Percentiles rank a stretch among this genome's conserved stretches.
Evolutionary conservation across 2,329 filamentous ascomycete genomes (phyloP).

Genomic region (Botrytis deweyae): DNA sequence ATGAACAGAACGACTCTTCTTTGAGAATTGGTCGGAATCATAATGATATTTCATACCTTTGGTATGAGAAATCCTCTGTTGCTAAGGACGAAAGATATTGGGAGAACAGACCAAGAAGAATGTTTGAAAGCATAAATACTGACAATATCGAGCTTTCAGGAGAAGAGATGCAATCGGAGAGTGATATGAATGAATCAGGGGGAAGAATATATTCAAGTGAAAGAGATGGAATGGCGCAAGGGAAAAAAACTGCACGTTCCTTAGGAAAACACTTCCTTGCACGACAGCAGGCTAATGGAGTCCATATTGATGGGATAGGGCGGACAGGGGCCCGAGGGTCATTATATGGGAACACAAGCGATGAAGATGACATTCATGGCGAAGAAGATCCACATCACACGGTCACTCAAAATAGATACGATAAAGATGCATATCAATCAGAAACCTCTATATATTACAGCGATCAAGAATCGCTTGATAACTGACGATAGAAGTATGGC

Average conservation of each 20-base stretch:
- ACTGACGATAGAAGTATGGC: background rate
- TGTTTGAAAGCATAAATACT: background rate
- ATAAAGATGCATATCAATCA: background rate
- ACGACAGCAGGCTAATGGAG: background rate
- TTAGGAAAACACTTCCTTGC: background rate
- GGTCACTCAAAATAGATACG: background rate
- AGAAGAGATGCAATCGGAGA: background rate
- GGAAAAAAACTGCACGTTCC: background rate
- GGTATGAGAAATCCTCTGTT: background rate
- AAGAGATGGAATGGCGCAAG: background rate
- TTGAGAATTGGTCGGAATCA: background rate
- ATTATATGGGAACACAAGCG: background rate
- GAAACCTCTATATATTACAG: background rate
- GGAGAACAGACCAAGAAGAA: background rate
- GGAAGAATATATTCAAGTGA: background rate
- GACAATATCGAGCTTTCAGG: background rate
- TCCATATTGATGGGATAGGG: background rate
- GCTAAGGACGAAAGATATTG: background rate
- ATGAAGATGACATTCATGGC: background rate
- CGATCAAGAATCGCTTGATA: background rate
- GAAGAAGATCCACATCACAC: background rate
- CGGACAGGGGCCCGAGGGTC: background rate
- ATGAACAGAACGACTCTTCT: background rate
- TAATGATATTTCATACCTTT: background rate
- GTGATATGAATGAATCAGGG: background rate